Evolutionary conservation across 257 asterid genomes (phyloP).

Genomic region (Fraxinus cuspidata): DNA sequence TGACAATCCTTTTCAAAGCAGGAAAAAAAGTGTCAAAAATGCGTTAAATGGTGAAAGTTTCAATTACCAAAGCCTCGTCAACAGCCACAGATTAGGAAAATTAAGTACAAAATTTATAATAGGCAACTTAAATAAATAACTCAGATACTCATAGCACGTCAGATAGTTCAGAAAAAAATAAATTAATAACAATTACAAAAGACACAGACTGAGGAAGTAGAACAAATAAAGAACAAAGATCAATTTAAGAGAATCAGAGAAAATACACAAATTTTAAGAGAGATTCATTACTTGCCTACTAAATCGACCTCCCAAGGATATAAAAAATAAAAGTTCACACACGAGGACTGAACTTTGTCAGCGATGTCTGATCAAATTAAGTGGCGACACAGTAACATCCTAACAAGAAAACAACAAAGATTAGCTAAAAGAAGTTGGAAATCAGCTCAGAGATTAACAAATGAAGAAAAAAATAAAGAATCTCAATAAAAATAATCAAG

Average conservation of each 20-base stretch:
- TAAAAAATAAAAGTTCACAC: neutral
- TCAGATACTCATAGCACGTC: neutral
- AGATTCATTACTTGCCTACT: neutral
- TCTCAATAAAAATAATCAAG: neutral
- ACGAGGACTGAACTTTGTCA: neutral
- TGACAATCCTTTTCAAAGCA: neutral
- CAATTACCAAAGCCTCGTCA: neutral
- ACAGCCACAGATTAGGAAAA: neutral
- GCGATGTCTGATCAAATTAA: neutral
- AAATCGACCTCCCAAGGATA: neutral
- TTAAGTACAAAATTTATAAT: neutral
- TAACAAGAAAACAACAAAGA: neutral
- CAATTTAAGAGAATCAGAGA: neutral
- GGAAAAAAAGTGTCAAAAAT: neutral
- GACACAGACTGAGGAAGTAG: neutral
- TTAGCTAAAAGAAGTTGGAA: neutral
- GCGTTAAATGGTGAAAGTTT: neutral
- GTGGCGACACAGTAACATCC: neutral
- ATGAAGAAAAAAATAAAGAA: neutral
- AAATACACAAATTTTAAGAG: neutral
- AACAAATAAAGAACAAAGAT: neutral
- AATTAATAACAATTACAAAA: neutral
- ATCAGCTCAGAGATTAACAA: conserved; percentile 1
- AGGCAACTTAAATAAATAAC: neutral
- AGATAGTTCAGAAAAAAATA: neutral